Evolutionary conservation across 768 basidiomycete species (phyloP).

Genomic region (Nevesoporus exiguus): DNA sequence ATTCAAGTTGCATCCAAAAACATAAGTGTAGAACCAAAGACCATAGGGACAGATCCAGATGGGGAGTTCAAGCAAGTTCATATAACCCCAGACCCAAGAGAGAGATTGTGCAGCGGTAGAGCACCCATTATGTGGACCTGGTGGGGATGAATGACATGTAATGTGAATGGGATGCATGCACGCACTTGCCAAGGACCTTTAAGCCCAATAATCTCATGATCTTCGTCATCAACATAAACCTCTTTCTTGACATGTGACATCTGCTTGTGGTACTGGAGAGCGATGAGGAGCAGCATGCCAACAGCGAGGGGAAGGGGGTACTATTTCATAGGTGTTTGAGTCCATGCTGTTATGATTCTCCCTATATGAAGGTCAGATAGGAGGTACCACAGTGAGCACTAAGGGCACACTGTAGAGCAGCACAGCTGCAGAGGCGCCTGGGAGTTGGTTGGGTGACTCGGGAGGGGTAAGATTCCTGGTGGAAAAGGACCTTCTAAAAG

Average conservation of each 20-base stretch:
- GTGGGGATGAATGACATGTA: background rate
- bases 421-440: slow-evolving; percentile 30
- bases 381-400: background rate
- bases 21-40: slow-evolving; percentile 75
- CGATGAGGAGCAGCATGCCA: slow-evolving; percentile 82
- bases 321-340: slow-evolving; percentile 88
- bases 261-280: slow-evolving; percentile 71
- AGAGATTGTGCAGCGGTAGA: slow-evolving; percentile 89
- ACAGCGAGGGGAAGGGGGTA: slow-evolving; percentile 91
- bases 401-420: slow-evolving; percentile 46
- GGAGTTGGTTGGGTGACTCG: slow-evolving; percentile 48
- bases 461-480: slow-evolving; percentile 23
- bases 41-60: slow-evolving; percentile 94
- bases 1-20: slow-evolving; percentile 93
- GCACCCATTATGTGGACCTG: slow-evolving; percentile 97
- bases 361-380: slow-evolving; percentile 35
- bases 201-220: slow-evolving; percentile 72
- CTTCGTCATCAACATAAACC: slow-evolving; percentile 79
- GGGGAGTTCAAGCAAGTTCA: slow-evolving; percentile 91
- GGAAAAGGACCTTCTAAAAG: slow-evolving; percentile 27
- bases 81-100: slow-evolving; percentile 96
- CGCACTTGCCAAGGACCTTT: slow-evolving; percentile 93
- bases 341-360: slow-evolving; percentile 74
- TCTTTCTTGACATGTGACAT: slow-evolving; percentile 48
- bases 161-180: background rate